Base-by-base conservation (phyloP, 108 stramenopile species). In the Craspedostauros australis region DNA sequence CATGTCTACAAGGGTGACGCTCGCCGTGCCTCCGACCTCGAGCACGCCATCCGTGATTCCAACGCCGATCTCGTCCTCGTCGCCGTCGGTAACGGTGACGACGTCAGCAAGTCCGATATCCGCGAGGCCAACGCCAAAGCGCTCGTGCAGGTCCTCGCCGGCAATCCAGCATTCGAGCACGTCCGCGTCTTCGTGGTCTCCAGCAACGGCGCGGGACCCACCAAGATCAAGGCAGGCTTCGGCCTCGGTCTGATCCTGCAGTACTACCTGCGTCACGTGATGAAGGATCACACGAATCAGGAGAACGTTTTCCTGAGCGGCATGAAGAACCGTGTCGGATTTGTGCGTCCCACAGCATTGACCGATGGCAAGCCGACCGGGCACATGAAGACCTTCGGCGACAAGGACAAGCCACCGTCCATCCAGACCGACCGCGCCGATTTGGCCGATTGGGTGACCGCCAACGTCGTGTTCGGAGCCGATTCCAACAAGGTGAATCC, bases 291-390 rank as follows among this genome's bases (percentile, higher is more conserved):
- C 18, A 4, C 11, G 11, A 40, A 27, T 2, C 68, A 69, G 36
- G 68, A 69, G 29, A 32, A 24, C 5, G 54, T 26, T 14, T 50
- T 69, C 22, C 11, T 46, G 20, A 2, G 28, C 8, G 18, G 8
- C 26, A 16, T 62, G 28, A 39, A 42, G 34, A 27, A 48, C 4
- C 26, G 68, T 14, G 44, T 41, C 3, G 18, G 27, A 24, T 27
- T 69, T 24, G 60, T 69, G 2, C 57, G 62, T 27, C 45, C 68
- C n/a, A 62, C 54, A 27, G 45, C 21, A 28, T 28, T 69, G 60
- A 39, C 38, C 2, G 68, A 69, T 33, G 5, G 44, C 26, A 12
- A 41, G 12, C 29, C 50, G 1, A 60, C 51, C 1, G 59, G 59
- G 0, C 48, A 60, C 21, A 3, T 47, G 5, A 21, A 57, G 2